Evolutionary conservation across 139 green algal genomes (phyloP).

Genomic region (Coelastrella sp.): DNA sequence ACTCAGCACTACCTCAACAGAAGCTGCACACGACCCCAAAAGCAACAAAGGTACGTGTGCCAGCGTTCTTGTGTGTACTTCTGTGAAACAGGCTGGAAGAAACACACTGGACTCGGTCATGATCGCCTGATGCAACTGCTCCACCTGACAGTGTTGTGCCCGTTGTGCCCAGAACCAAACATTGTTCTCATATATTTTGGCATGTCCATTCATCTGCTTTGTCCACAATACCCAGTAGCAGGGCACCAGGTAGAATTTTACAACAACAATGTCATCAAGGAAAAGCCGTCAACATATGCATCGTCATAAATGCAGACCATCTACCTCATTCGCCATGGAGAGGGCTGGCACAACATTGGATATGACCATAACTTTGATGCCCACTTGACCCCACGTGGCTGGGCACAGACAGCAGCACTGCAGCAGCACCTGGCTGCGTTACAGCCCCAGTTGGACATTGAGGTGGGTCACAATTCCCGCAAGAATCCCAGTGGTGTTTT

Average conservation of each 20-base stretch:
- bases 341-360: constrained; percentile 40
- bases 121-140: too few relatives aligned
- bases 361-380: constrained; percentile 28
- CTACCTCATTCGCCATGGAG: constrained; percentile 37
- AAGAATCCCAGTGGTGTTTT: background rate
- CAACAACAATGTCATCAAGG: too few relatives aligned
- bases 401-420: constrained; percentile 30
- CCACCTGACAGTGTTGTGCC: too few relatives aligned
- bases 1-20: background rate
- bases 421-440: constrained; percentile 23
- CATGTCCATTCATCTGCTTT: too few relatives aligned
- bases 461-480: background rate
- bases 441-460: constrained; percentile 12
- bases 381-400: constrained; percentile 16
- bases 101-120: too few relatives aligned
- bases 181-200: too few relatives aligned
- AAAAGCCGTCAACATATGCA: too few relatives aligned
- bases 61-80: too few relatives aligned
- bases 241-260: too few relatives aligned
- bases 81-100: too few relatives aligned
- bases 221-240: too few relatives aligned
- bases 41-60: background rate
- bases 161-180: too few relatives aligned
- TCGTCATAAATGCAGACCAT: constrained; percentile 8
- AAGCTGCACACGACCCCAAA: background rate